These are phyloP conservation scores for Ascochyta clinopodiicola DNA, from an alignment of 2,329 filamentous ascomycete genomes.

Conservation along the genomic window DNA sequence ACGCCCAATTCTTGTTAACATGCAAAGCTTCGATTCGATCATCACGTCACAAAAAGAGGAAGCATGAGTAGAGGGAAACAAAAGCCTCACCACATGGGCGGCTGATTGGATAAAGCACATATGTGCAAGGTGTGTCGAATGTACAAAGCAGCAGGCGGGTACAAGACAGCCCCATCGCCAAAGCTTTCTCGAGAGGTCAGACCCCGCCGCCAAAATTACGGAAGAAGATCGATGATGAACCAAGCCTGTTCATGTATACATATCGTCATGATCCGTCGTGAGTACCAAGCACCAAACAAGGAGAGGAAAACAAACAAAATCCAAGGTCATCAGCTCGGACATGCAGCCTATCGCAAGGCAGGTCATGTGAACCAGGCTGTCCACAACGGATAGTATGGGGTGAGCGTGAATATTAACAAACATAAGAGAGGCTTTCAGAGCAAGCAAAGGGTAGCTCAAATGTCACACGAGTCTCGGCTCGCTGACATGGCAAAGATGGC, in stretches of 20 bases:
- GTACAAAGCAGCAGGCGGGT: conserved; percentile 32
- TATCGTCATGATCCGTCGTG: conserved; percentile 37
- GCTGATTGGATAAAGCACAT: conserved; percentile 26
- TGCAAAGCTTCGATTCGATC: conserved; percentile 34
- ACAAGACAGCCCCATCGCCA: conserved; percentile 10
- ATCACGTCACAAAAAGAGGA: conserved; percentile 36
- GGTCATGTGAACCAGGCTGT: conserved; percentile 22
- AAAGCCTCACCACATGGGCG: conserved; percentile 22
- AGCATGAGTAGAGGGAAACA: conserved; percentile 26
- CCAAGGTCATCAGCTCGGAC: conserved; percentile 17
- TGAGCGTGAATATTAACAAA: conserved; percentile 34
- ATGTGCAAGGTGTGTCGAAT: conserved; percentile 31
- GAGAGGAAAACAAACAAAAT: conserved; percentile 18
- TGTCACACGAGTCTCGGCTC: conserved; percentile 29
- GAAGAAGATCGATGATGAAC: conserved; percentile 30
- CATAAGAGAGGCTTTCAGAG: conserved; percentile 43
- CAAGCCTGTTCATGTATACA: conserved; percentile 29
- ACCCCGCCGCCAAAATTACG: conserved; percentile 28
- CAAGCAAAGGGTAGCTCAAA: conserved; percentile 26
- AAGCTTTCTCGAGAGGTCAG: conserved; percentile 7
- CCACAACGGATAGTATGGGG: conserved; percentile 21
- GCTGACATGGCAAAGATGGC: conserved; percentile 30
- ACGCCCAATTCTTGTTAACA: conserved; percentile 23
- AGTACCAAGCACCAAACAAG: conserved; percentile 24
- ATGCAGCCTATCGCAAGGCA: conserved; percentile 21